Evolutionary conservation across 2,329 filamentous ascomycete species (phyloP).

Genomic region (Sarocladium brachiariae): DNA sequence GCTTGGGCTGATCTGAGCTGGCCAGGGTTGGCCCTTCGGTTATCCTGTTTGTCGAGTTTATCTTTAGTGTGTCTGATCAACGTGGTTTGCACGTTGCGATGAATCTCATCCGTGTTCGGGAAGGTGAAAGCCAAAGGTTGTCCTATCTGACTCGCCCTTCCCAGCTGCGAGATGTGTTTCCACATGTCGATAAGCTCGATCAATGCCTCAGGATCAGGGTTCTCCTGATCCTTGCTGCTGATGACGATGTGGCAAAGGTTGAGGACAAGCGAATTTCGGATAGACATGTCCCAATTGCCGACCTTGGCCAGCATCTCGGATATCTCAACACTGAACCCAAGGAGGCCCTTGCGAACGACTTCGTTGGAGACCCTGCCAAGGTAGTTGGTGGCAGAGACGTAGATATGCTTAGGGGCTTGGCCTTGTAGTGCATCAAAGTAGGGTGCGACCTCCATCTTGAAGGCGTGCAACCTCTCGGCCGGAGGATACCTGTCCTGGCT

Average conservation of each 20-base stretch:
- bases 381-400: conserved; percentile 16
- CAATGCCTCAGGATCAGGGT: conserved; percentile 8
- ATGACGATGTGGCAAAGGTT: conserved; percentile 22
- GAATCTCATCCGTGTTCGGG: conserved; percentile 16
- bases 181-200: conserved; percentile 27
- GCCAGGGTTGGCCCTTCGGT: background rate
- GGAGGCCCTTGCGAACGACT: conserved; percentile 15
- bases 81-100: background rate
- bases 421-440: conserved; percentile 20
- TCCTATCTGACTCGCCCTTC: conserved; percentile 20
- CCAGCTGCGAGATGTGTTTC: conserved; percentile 30
- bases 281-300: conserved; percentile 20
- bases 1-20: background rate
- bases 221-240: background rate
- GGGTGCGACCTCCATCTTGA: conserved; percentile 24
- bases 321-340: conserved; percentile 18
- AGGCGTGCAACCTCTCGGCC: conserved; percentile 17
- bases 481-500: conserved; percentile 10
- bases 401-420: conserved; percentile 23
- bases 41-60: background rate
- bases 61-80: background rate
- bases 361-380: conserved; percentile 16
- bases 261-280: conserved; percentile 25
- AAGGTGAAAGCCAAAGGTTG: conserved; percentile 22
- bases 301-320: conserved; percentile 19